Evolutionary conservation across 305 asterid genomes (phyloP).

Genomic region (Withania somnifera): DNA sequence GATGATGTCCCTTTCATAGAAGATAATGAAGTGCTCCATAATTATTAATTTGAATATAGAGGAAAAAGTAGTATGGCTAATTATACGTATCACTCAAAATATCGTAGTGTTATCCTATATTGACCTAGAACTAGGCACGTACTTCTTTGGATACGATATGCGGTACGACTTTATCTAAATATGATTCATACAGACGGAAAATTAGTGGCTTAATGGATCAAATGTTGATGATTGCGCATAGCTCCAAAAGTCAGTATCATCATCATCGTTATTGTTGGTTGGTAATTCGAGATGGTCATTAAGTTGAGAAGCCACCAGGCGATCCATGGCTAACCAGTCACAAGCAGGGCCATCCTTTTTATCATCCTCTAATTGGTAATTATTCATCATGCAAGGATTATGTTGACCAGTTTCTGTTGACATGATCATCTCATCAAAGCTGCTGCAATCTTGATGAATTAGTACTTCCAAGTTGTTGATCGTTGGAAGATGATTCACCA

Average conservation of each 20-base stretch:
- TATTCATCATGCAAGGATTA: neutral
- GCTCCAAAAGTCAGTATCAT: slow-evolving; percentile 46
- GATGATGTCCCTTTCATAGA: neutral
- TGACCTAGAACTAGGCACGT: neutral
- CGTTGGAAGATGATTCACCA: slow-evolving; percentile 16
- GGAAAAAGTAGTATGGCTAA: neutral
- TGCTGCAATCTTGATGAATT: neutral
- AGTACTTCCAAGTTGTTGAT: neutral
- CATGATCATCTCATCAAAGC: slow-evolving; percentile 5
- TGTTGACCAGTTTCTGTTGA: neutral
- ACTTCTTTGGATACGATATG: neutral
- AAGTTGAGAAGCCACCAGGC: slow-evolving; percentile 81
- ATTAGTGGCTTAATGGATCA: slow-evolving; percentile 55
- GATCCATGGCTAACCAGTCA: slow-evolving; percentile 63
- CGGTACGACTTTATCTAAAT: neutral
- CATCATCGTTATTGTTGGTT: slow-evolving; percentile 9
- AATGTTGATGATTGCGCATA: slow-evolving; percentile 47
- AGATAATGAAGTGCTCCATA: neutral
- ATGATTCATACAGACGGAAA: slow-evolving; percentile 36
- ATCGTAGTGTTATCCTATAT: neutral
- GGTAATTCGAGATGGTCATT: slow-evolving; percentile 24
- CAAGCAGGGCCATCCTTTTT: neutral
- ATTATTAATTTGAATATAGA: neutral
- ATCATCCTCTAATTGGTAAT: neutral
- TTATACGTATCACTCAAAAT: neutral